Base-by-base conservation (phyloP, 2,329 filamentous ascomycete genomes). In the Colletotrichum destructivum region DNA sequence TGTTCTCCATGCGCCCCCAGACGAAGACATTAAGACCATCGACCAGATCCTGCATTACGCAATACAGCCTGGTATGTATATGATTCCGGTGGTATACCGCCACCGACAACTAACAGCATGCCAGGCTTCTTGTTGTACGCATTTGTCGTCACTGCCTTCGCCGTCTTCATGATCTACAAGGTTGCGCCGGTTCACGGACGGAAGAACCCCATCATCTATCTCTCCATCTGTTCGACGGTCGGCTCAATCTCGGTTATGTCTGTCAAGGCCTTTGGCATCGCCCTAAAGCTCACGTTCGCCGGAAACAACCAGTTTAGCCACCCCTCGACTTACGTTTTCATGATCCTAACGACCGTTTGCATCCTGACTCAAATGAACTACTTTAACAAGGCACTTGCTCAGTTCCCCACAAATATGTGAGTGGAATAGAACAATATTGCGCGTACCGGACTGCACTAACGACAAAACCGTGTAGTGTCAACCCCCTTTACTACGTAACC, bases 281-380 rank as follows among this genome's bases (percentile, higher is more conserved):
- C 96, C 46, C 87, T 99, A 75, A 99, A 99, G 84, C 91, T 99
- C 79, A 98, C 96, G 0, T 90, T 99, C 75, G 91, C 89, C 59
- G 96, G 96, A 65, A 93, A 97, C 83, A 99, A 99, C 83, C 96
- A 99, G 82, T 98, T 99, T 82, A 91, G 90, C 6, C 94, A 97
- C 77, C 94, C 97, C 2, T 98, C 95, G 61, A 99, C 97, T 71
- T 99, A 99, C 78, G 95, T 98, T 74, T 99, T 99, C 81, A 92
- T 96, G 83, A 98, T 99, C 75, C 90, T 98, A 75, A 96, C 95
- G 0, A 88, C 88, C 3, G 94, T 98, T 75, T 99, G 96, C 86
- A 98, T 99, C 79, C 82, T 99, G 76, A 98, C 95, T 11, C 96
- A 99, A 87, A 98, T 99, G 96, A 99, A 99, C 83, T 99, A 99